Conservation (phyloP, 2,329 filamentous ascomycete genomes). For the Metarhizium brunneum region DNA sequence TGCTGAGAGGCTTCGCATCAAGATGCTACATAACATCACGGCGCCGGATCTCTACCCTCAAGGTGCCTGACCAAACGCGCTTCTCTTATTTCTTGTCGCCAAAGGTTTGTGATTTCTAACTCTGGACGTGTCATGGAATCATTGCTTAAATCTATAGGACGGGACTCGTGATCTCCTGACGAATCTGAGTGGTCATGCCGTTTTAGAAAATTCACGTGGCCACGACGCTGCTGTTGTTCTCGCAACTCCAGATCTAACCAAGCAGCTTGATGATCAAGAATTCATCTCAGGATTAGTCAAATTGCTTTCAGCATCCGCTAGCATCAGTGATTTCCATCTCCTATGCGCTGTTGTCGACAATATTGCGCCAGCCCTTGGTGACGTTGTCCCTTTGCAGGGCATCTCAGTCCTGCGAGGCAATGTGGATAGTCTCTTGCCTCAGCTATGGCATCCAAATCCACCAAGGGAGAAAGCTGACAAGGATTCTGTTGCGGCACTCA, state of each 20-base stretch:
- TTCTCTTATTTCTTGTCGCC: conserved; percentile 14
- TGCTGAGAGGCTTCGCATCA: conserved; percentile 11
- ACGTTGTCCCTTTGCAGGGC: conserved; percentile 27
- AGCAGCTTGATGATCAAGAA: conserved; percentile 33
- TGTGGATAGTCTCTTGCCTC: conserved; percentile 31
- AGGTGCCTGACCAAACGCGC: conserved; percentile 9
- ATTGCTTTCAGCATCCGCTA: conserved; percentile 34
- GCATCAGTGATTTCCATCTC: conserved; percentile 33
- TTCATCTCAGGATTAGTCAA: conserved; percentile 34
- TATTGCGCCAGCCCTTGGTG: conserved; percentile 28
- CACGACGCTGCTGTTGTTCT: conserved; percentile 39
- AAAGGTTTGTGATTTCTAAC: neutral
- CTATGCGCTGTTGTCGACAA: conserved; percentile 48
- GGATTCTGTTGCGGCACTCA: conserved; percentile 31
- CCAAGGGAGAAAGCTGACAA: conserved; percentile 18
- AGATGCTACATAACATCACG: neutral
- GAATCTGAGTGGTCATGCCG: conserved; percentile 13
- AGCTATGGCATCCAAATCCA: conserved; percentile 29
- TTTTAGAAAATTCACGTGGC: conserved; percentile 17
- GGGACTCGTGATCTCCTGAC: conserved; percentile 11
- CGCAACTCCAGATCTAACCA: conserved; percentile 37
- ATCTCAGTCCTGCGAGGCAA: conserved; percentile 43
- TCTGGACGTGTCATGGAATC: neutral
- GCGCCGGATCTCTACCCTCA: conserved; percentile 9
- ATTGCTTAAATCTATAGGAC: conserved; percentile 3